phyloP scores from a whole-genome alignment of 805 yeast genomes.

The Metschnikowia reukaufii region DNA sequence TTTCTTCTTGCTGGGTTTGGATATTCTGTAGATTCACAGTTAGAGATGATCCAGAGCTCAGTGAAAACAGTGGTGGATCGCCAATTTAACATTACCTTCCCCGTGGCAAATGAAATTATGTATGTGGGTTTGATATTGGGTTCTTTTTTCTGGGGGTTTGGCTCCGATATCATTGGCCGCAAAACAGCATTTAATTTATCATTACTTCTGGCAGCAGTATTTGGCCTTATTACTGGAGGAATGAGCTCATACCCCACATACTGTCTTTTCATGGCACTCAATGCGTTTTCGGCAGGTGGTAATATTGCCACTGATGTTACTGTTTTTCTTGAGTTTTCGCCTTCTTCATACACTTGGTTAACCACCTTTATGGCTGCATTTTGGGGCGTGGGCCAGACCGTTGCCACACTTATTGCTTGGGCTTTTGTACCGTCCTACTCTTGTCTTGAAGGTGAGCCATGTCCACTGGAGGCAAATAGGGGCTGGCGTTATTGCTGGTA shows the following conservation, averaged over 20 bases:
- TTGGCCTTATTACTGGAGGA: slow-evolving; percentile 56
- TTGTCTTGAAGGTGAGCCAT: slow-evolving; percentile 28
- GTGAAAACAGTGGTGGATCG: slow-evolving; percentile 47
- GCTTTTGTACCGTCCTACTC: slow-evolving; percentile 46
- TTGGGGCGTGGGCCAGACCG: slow-evolving; percentile 66
- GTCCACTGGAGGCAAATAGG: slow-evolving; percentile 10
- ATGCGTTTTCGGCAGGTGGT: slow-evolving; percentile 54
- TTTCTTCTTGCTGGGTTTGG: slow-evolving; percentile 58
- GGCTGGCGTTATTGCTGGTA: slow-evolving; percentile 19
- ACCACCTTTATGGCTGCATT: slow-evolving; percentile 45
- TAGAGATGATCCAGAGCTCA: slow-evolving; percentile 47
- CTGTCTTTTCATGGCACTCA: slow-evolving; percentile 47
- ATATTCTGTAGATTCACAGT: slow-evolving; percentile 44
- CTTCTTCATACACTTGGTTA: slow-evolving; percentile 50
- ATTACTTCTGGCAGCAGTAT: slow-evolving; percentile 46
- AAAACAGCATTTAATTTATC: slow-evolving; percentile 53
- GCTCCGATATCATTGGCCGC: slow-evolving; percentile 56
- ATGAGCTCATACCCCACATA: slow-evolving; percentile 50
- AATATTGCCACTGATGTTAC: slow-evolving; percentile 56
- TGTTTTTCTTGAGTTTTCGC: slow-evolving; percentile 53
- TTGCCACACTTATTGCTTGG: slow-evolving; percentile 54
- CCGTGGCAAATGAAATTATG: slow-evolving; percentile 43
- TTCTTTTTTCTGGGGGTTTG: slow-evolving; percentile 56
- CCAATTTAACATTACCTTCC: slow-evolving; percentile 47
- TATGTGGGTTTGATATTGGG: slow-evolving; percentile 55